A percentile compares a stretch with the other conserved stretches of the same genome.
These are phyloP conservation scores for Cucurbita moschata DNA, from an alignment of 306 rosid genomes.

Conservation along the genomic window DNA sequence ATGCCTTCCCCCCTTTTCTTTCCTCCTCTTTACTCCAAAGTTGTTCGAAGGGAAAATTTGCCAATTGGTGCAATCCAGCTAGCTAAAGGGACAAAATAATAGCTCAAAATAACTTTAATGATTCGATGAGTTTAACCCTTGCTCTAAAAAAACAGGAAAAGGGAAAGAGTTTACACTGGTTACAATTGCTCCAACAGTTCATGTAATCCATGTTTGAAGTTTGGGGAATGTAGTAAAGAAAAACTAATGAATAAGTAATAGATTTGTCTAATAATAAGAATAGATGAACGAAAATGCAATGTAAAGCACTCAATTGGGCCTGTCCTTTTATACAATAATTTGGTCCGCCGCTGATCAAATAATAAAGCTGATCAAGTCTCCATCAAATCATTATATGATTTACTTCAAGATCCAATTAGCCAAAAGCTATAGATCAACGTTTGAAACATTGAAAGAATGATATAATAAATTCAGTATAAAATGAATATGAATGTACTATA, in stretches of 20 bases:
- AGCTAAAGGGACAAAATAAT: background rate
- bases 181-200: background rate
- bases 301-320: background rate
- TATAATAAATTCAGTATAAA: background rate
- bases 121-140: background rate
- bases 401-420: background rate
- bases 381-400: background rate
- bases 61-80: constrained; percentile 9
- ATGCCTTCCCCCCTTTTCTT: background rate
- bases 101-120: constrained; percentile 1
- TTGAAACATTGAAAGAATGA: background rate
- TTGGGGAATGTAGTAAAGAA: background rate
- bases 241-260: background rate
- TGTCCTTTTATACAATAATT: background rate
- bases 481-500: background rate
- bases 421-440: background rate
- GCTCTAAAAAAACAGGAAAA: background rate
- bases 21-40: background rate
- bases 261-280: background rate
- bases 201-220: background rate
- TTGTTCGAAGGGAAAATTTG: background rate
- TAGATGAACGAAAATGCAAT: background rate
- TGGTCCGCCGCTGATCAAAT: background rate
- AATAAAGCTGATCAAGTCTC: background rate
- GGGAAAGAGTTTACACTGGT: background rate